Evolutionary conservation across 306 rosid genomes (phyloP), one percentile per base, ranked within the genome.

Genomic region (Lathyrus sativus): DNA sequence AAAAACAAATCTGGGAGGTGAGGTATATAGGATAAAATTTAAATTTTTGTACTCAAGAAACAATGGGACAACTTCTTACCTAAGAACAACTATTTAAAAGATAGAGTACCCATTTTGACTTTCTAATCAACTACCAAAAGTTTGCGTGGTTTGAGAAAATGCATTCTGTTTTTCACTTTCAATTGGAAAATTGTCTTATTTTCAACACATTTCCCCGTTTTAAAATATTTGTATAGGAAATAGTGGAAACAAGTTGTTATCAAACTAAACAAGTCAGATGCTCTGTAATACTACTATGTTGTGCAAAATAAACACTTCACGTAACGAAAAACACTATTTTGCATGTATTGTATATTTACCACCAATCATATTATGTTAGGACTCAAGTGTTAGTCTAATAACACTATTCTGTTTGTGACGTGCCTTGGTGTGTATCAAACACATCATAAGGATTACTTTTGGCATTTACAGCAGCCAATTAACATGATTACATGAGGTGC

Each of bases 401-500:
- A 28, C 18, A 56, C 39, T 56, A 50, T 50, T 50, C 17, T 55
- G 62, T 55, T 35, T 35, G 4, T 37, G 41, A 0, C 38, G 44
- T 55, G 17, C 38, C 37, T 24, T 55, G 61, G 18, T 28, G 38
- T 55, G 38, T 26, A 55, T 26, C 18, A 55, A 55, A 28, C 38
- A 7, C 62, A 56, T 28, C 11, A 28, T 74, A 12, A 6, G 6
- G 37, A 56, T 65, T 65, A 33, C 63, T 19, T 58, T 31, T 74
- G 62, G 38, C 17, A 9, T 74, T 57, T 49, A 11, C 63, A 4
- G 18, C 48, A 9, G 37, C 49, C 54, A 49, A 39, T 56, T 56
- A 14, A 28, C 62, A 12, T 63, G 46, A 67, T 62, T 48, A 18
- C 62, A 56, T 56, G 45, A 9, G 65, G 65, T 72, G 75, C 39